Base-by-base conservation (phyloP, 2,329 filamentous ascomycete genomes). In the Clonostachys byssicola region DNA sequence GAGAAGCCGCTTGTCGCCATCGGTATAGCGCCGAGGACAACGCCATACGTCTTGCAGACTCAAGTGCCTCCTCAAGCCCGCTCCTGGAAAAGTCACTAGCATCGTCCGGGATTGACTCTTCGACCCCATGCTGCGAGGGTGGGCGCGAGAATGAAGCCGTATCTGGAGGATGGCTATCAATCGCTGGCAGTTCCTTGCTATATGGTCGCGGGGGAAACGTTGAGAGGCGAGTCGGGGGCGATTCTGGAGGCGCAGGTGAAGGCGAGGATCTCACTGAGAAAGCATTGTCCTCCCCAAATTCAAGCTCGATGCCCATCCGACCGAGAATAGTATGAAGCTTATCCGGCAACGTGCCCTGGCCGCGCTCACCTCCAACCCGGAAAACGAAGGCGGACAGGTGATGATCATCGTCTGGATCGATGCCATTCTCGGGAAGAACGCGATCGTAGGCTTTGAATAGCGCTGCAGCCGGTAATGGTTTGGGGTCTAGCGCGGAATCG, bases 361-460 rank as follows among this genome's bases (percentile, higher is more conserved):
- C 77, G 48, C 75, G 74, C 57, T 81, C 77, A 50, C 83, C 83
- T 45, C 88, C 87, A 61, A 96, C 82, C 57, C 85, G 85, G 62
- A 94, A 89, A 47, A 96, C 69, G 57, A 95, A 84, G 52, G 86
- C 81, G 53, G 90, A 83, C 58, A 91, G 85, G 55, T 87, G 81
- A 56, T 84, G 83, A 58, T 92, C 88, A 54, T 86, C 76, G 56
- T 88, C 83, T n/a, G 82, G 77, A 49, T 89, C 78, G 53, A 89
- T 72, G 47, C 83, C 86, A 70, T 88, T 73, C 53, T 82, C 73
- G 6, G 80, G 80, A n/a, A 95, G 78, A 40, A 92, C 76, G 47
- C 81, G 75, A 60, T 94, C 86, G 61, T 95, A 95, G 33, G 89
- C 89, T 46, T 78, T 77, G 66, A 95, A 95, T 16, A 96, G 77